Conservation (phyloP, 2,329 filamentous ascomycete genomes). For the Biscogniauxia mediterranea region DNA sequence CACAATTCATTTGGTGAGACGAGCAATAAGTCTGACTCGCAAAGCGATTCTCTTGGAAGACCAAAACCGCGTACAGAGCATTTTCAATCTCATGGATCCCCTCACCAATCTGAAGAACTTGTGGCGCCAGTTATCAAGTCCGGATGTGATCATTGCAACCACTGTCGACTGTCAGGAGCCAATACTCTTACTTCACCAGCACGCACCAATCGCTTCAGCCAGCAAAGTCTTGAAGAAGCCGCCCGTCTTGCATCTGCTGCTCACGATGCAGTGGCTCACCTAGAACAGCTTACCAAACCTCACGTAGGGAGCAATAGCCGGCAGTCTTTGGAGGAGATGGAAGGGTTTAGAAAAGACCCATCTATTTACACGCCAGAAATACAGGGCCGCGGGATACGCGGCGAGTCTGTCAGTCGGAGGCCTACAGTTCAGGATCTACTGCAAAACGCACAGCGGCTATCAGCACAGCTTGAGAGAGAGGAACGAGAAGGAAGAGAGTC, state of each 20-base stretch:
- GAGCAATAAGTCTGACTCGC: neutral
- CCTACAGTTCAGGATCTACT: constrained; percentile 18
- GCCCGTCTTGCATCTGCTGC: constrained; percentile 20
- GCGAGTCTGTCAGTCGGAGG: constrained; percentile 1
- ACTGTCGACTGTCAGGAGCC: constrained; percentile 19
- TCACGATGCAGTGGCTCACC: constrained; percentile 18
- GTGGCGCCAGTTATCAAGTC: neutral
- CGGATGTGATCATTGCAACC: constrained; percentile 23
- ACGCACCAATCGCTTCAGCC: constrained; percentile 2
- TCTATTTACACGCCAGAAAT: constrained; percentile 7
- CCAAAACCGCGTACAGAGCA: constrained; percentile 2
- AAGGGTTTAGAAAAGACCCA: constrained; percentile 2
- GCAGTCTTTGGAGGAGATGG: neutral
- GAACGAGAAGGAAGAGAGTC: constrained; percentile 10
- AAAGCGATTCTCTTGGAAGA: constrained; percentile 4
- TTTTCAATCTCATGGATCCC: neutral
- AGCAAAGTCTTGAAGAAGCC: constrained; percentile 15
- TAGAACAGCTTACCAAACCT: constrained; percentile 20
- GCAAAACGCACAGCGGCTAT: constrained; percentile 18
- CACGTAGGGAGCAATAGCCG: constrained; percentile 4
- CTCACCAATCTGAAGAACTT: neutral
- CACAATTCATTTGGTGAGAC: neutral
- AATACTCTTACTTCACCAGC: constrained; percentile 8
- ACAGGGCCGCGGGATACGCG: constrained; percentile 1
- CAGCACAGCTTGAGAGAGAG: constrained; percentile 19